Evolutionary conservation across 257 asterid species (phyloP), one percentile per base, ranked within the genome.

Genomic region (Penstemon eatonii): DNA sequence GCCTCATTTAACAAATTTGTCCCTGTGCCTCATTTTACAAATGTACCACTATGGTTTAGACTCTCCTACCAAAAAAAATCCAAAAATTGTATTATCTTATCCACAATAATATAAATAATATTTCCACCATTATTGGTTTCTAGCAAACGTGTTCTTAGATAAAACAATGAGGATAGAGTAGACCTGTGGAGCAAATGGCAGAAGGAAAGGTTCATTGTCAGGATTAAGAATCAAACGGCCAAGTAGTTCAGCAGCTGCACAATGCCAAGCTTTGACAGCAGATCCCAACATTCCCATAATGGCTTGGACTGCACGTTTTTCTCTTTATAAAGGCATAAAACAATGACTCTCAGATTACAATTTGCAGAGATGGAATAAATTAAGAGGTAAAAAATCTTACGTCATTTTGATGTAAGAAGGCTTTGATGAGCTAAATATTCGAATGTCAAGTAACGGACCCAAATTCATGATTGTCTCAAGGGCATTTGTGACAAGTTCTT

Each of bases 221-320:
- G 99, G 96, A 82, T 91, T 89, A 70, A 90, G 95, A 50, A 89
- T 86, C 86, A 90, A 67, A 58, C 97, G 97, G 33, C 99, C 96
- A 43, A 91, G 83, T 67, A 94, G 80, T 73, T 94, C 97, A 3
- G 99, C 96, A 52, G 99, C 95, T 15, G 92, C 96, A 78, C 97
- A 90, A 78, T 94, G 99, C 99, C 99, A 94, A 71, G 86, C 80
- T 80, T 81, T 80, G 58, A 94, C 97, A 72, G 92, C 81, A 66
- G 99, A 94, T 60, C 90, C 96, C 69, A 94, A 82, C 78, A 94
- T 82, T 69, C 87, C 97, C 91, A 87, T 85, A 69, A 90, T 81
- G 45, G 96, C 95, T 84, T 87, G 95, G 66, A 94, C 91, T 8
- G 94, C 97, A 54, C 87, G 95, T 58, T 84, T 82, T 78, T 82